Base-by-base conservation (phyloP, 2,329 filamentous ascomycete species). In the Aspergillus tubingensis region DNA sequence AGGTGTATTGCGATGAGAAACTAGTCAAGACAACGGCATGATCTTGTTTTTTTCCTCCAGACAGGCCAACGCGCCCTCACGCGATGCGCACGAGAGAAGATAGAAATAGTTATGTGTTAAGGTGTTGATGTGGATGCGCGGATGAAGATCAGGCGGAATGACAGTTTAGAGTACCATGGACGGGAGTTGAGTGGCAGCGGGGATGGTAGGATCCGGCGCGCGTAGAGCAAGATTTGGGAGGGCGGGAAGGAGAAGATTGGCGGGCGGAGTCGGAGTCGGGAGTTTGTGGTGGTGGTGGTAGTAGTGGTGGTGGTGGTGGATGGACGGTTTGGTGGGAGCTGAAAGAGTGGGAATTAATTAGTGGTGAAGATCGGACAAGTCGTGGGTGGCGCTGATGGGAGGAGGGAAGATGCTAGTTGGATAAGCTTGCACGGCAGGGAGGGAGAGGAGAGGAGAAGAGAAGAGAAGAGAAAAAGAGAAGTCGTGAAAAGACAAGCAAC, bases 11-110 rank as follows among this genome's bases (percentile, higher is more conserved):
- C 17, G n/a, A 30, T 36, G 32, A 23, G 43, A n/a, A 57, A 19
- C 15, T 15, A 11, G 21, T 61, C 59, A 61, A 25, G 59, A 61
- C 57, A 56, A 54, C 58, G 50, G 25, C 60, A 62, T 62, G 41
- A 53, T 54, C 53, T 36, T n/a, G 27, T 36, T 36, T 36, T 36
- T 36, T 36, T 36, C 13, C 32, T 36, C 32, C 19, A 19, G 15
- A 6, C 32, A 17, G 43, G 38, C 54, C 43, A 32, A 43, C 54
- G 54, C 54, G 43, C 41, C 23, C 19, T 57, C 43, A 48, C 54
- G 36, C 47, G 47, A 50, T 15, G 25, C 25, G n/a, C 13, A 36
- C 32, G 19, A 41, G 30, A 10, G 23, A 19, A 19, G 15, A 21
- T 2, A 36, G n/a, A 13, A 15, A 23, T n/a, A 44, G 53, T 21